Evolutionary conservation across 139 green algal genomes (phyloP).

Genomic region (Chlamydomonas eustigma): DNA sequence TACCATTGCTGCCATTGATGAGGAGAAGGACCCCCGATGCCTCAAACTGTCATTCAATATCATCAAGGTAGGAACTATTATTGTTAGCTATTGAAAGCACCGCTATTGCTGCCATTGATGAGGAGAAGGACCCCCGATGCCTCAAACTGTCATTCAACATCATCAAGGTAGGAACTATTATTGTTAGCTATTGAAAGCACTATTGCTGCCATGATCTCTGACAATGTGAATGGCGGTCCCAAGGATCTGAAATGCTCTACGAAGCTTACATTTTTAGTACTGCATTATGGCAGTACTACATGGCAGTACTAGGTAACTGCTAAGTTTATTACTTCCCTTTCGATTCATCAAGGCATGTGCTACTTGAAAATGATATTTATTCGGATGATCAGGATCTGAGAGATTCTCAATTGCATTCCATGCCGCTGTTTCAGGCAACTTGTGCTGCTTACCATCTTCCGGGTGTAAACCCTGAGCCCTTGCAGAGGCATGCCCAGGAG

Average conservation of each 20-base stretch:
- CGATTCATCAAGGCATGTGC: too few relatives aligned
- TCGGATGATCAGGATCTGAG: too few relatives aligned
- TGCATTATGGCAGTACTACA: too few relatives aligned
- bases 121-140: conserved; percentile 88
- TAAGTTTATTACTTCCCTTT: too few relatives aligned
- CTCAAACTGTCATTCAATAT: conserved; percentile 69
- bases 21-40: conserved; percentile 88
- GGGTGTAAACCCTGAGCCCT: not conserved
- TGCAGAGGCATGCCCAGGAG: not conserved
- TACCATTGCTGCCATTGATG: conserved; percentile 56
- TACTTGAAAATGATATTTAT: too few relatives aligned
- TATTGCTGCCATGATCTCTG: too few relatives aligned
- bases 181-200: too few relatives aligned
- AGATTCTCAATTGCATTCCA: not conserved
- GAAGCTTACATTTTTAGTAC: too few relatives aligned
- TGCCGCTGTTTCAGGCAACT: not conserved
- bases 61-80: conserved; percentile 36
- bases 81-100: too few relatives aligned
- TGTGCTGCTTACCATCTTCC: conserved; percentile 13
- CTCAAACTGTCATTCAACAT: conserved; percentile 69
- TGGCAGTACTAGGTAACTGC: too few relatives aligned
- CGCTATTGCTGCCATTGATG: conserved; percentile 60
- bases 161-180: conserved; percentile 43
- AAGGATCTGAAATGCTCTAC: too few relatives aligned
- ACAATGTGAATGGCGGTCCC: too few relatives aligned